Percentiles rank a stretch among this genome's conserved stretches.
Evolutionary conservation across 83 land plant genomes (phyloP).

Genomic region (Diphasiastrum complanatum): DNA sequence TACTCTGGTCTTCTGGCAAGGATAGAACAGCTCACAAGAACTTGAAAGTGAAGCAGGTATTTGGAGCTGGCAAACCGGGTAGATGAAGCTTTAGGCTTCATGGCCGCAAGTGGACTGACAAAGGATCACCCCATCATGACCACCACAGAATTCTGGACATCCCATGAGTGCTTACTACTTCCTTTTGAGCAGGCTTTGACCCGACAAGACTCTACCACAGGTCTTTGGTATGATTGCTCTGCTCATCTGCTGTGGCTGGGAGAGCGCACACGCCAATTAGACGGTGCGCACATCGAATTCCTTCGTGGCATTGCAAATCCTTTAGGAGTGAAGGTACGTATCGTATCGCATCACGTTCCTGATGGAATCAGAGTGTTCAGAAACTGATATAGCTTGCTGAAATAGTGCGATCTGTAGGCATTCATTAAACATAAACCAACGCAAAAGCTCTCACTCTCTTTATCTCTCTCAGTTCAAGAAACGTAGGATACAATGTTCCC

Average conservation of each 20-base stretch:
- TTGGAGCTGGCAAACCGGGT: slow-evolving; percentile 60
- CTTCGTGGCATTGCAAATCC: slow-evolving; percentile 69
- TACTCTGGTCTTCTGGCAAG: no score
- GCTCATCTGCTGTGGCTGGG: slow-evolving; percentile 74
- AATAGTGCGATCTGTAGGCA: no score
- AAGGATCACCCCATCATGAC: slow-evolving; percentile 69
- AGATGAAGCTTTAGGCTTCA: slow-evolving; percentile 70
- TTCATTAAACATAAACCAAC: no score
- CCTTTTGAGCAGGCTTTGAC: slow-evolving; percentile 67
- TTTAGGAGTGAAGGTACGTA: slow-evolving; percentile 43
- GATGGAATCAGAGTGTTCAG: no score
- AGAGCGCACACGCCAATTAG: slow-evolving; percentile 66
- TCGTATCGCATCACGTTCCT: no score
- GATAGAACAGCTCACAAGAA: no score
- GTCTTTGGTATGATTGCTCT: slow-evolving; percentile 60
- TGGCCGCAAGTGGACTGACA: slow-evolving; percentile 57
- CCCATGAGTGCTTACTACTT: slow-evolving; percentile 68
- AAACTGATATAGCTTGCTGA: no score
- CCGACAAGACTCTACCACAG: slow-evolving; percentile 56
- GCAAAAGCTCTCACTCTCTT: no score
- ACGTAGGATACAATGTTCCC: no score
- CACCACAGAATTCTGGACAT: slow-evolving; percentile 66
- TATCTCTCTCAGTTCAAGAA: no score
- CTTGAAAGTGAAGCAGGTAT: slow-evolving; percentile 34
- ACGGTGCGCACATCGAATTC: slow-evolving; percentile 73